A percentile compares a stretch with the other conserved stretches of the same genome.
Conservation (phyloP, 768 basidiomycete genomes). For the Xerocomus brunneocitrinus region DNA sequence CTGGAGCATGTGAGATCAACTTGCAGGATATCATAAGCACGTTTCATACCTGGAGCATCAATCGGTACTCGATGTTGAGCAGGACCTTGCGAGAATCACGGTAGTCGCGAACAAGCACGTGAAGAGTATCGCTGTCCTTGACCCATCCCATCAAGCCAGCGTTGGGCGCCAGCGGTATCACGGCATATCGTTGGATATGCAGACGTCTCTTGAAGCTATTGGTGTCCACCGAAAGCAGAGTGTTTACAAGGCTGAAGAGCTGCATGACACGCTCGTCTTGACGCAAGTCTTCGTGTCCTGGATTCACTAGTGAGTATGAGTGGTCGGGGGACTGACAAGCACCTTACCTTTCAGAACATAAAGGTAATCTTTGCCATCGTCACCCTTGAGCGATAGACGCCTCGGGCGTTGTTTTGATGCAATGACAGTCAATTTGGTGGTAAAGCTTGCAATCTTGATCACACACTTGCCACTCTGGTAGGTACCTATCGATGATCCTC, state of each 20-base stretch:
- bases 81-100: slow-evolving; percentile 95
- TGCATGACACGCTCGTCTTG: slow-evolving; percentile 99
- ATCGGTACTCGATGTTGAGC: slow-evolving; percentile 95
- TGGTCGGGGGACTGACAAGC: too few species aligned
- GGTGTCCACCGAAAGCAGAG: slow-evolving; percentile 85
- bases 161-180: slow-evolving; percentile 93
- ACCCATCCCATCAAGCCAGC: slow-evolving; percentile 96
- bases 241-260: slow-evolving; percentile 95
- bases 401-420: slow-evolving; percentile 96
- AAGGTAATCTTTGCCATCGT: slow-evolving; percentile 90
- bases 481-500: slow-evolving; percentile 51
- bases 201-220: slow-evolving; percentile 94
- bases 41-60: slow-evolving; percentile 91
- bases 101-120: slow-evolving; percentile 93
- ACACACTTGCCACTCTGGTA: slow-evolving; percentile 86
- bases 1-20: slow-evolving; percentile 36
- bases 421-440: slow-evolving; percentile 88
- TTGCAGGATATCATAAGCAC: slow-evolving; percentile 44
- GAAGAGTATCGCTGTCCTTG: slow-evolving; percentile 90
- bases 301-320: slow-evolving; percentile 1
- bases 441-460: slow-evolving; percentile 78
- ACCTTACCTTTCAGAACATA: slow-evolving; percentile 80
- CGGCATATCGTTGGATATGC: slow-evolving; percentile 88
- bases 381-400: slow-evolving; percentile 79
- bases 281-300: slow-evolving; percentile 96